Evolutionary conservation across 2,329 filamentous ascomycete species (phyloP), one percentile per base, ranked within the genome.

Genomic region (Decorospora gaudefroyi): DNA sequence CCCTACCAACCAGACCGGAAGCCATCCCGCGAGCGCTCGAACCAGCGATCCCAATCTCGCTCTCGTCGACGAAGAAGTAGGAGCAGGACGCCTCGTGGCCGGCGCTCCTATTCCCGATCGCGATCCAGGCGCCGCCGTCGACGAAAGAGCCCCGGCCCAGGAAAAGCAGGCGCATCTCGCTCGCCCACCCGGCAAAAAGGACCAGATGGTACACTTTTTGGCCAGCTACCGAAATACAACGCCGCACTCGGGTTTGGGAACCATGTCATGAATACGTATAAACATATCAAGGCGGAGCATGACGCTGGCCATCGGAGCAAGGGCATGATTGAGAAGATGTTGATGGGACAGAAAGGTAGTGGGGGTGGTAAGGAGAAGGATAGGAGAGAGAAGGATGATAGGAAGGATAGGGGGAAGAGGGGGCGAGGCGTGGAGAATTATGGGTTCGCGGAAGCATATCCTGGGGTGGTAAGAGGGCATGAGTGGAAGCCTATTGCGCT

Each of bases 231-330:
- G 0, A 53, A 36, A 17, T 58, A 51, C 19, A 48, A 53, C 17
- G 28, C 41, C 11, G 55, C 51, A 2, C 27, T 61, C 8, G 59
- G 61, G 1, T 26, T 64, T 4, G 43, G 44, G 2, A 38, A 51
- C 7, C 57, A 65, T 22, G 25, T 55, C 1, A 48, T 46, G 39
- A 53, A 55, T 2, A 58, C 55, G 2, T 57, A 58, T n/a, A 44
- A 44, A 12, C 60, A 65, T 22, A 53, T 61, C 16, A 54, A 56
- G 18, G 54, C 53, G 3, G 55, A 58, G 26, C 55, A 57, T 17
- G 53, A 59, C 3, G 40, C 44, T 8, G 51, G 57, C 11, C 28
- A 44, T 21, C 44, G 59, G 3, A 26, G 19, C 2, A 59, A 41
- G 17, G 50, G 55, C 0, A 29, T 41, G 11, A 25, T 53, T 6